A percentile compares a stretch with the other conserved stretches of the same genome.
Conservation (phyloP, 208 protist genomes). For the Porcisia deanei region DNA sequence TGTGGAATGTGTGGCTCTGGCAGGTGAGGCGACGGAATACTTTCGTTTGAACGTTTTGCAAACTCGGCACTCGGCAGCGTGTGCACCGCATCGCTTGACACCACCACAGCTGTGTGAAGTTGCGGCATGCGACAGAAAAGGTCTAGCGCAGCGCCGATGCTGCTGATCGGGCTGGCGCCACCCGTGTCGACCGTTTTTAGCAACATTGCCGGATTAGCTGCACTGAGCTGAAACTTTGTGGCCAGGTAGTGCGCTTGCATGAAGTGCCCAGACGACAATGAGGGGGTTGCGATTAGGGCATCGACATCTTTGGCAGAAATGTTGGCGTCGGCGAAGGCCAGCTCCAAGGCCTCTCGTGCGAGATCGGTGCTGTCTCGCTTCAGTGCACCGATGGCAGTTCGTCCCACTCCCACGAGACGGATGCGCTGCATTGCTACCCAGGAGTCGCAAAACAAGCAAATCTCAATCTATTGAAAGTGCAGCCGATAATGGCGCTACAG, state of each 20-base stretch:
- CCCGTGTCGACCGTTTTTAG: constrained; percentile 72
- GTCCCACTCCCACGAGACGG: constrained; percentile 55
- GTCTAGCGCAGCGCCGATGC: constrained; percentile 42
- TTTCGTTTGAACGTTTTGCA: constrained; percentile 39
- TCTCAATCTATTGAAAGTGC: neutral
- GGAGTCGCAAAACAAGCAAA: neutral
- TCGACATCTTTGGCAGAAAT: constrained; percentile 55
- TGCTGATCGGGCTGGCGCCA: constrained; percentile 67
- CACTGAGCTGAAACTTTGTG: constrained; percentile 42
- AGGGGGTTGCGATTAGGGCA: constrained; percentile 78
- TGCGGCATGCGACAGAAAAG: constrained; percentile 43
- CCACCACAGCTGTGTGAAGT: constrained; percentile 49
- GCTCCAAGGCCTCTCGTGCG: constrained; percentile 44
- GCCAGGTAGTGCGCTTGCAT: constrained; percentile 79
- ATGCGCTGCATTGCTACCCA: constrained; percentile 24
- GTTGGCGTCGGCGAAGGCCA: constrained; percentile 50
- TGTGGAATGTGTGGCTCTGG: constrained; percentile 58
- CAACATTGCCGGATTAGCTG: constrained; percentile 41
- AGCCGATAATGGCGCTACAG: neutral
- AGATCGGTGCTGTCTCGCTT: constrained; percentile 41
- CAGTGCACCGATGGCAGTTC: constrained; percentile 53
- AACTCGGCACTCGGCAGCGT: constrained; percentile 44
- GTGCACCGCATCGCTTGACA: constrained; percentile 66
- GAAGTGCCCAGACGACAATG: constrained; percentile 67
- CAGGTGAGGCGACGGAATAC: constrained; percentile 41